Percentiles rank a stretch among this genome's conserved stretches.
Conservation (phyloP, 1,284 basidiomycete species). For the Prillingera fragicola region DNA sequence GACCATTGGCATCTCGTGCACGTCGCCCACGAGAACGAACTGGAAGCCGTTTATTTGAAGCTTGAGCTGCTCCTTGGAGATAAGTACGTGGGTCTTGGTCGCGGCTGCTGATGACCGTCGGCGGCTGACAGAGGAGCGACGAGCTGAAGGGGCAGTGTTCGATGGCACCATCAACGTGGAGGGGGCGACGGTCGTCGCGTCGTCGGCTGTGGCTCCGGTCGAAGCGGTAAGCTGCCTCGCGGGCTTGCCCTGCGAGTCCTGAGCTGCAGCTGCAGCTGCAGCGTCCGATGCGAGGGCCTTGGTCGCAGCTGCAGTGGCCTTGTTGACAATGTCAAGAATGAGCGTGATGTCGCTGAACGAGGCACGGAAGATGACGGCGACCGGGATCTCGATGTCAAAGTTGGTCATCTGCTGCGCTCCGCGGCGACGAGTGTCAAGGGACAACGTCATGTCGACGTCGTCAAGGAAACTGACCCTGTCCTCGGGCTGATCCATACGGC, state of each 20-base stretch:
- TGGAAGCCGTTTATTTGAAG: conserved; percentile 85
- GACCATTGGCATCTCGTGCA: conserved; percentile 90
- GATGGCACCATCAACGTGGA: conserved; percentile 20
- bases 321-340: conserved; percentile 82
- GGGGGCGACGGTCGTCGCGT: not conserved
- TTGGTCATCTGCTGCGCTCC: conserved; percentile 70
- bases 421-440: conserved; percentile 75
- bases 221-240: too few relatives aligned
- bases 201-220: not conserved
- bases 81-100: conserved; percentile 53
- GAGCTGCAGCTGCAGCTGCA: not conserved
- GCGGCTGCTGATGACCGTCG: conserved; percentile 37
- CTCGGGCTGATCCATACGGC: conserved; percentile 67
- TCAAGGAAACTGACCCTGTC: conserved; percentile 91
- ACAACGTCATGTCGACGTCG: conserved; percentile 81
- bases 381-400: conserved; percentile 73
- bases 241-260: too few relatives aligned
- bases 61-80: conserved; percentile 79
- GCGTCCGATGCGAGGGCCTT: conserved; percentile 27
- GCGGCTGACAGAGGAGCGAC: conserved; percentile 50
- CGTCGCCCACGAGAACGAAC: conserved; percentile 87
- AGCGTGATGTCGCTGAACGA: conserved; percentile 89
- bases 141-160: conserved; percentile 6
- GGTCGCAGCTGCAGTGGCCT: conserved; percentile 64
- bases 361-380: conserved; percentile 81